phyloP scores from a whole-genome alignment of 257 asterid species.

The Gynochthodes officinalis region DNA sequence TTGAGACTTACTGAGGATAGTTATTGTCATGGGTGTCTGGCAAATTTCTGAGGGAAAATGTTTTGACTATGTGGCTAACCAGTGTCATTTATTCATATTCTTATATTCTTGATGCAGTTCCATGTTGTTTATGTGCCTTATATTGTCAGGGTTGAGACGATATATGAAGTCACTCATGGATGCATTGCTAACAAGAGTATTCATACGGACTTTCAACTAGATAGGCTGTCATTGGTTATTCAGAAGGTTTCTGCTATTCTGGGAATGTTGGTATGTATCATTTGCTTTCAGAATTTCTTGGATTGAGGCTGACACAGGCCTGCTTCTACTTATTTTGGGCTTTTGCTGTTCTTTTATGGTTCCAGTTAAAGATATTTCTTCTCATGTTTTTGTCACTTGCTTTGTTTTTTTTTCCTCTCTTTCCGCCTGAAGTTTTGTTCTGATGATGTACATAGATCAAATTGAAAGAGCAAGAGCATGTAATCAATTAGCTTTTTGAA shows the following conservation, averaged over 20 bases:
- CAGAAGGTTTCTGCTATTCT: conserved; percentile 89
- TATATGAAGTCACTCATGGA: conserved; percentile 57
- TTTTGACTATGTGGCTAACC: background rate
- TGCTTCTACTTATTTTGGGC: background rate
- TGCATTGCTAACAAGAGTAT: conserved; percentile 51
- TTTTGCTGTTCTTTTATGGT: background rate
- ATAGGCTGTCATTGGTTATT: conserved; percentile 70
- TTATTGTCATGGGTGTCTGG: background rate
- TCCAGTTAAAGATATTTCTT: background rate
- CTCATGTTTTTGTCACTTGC: conserved; percentile 1
- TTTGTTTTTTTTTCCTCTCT: background rate
- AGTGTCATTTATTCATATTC: background rate
- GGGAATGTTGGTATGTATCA: conserved; percentile 78
- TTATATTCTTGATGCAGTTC: conserved; percentile 9
- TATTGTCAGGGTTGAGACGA: conserved; percentile 74
- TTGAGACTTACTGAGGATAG: background rate
- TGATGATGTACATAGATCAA: background rate
- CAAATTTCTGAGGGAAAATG: background rate
- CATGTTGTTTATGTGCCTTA: background rate
- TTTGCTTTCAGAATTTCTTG: background rate
- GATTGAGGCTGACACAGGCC: background rate
- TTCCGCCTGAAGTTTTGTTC: background rate
- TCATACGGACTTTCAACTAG: conserved; percentile 55
- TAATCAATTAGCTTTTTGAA: background rate
- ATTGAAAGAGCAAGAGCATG: background rate